Evolutionary conservation across 192 early-diverging fungal species (phyloP).

Genomic region (Phlyctochytrium arcticum): DNA sequence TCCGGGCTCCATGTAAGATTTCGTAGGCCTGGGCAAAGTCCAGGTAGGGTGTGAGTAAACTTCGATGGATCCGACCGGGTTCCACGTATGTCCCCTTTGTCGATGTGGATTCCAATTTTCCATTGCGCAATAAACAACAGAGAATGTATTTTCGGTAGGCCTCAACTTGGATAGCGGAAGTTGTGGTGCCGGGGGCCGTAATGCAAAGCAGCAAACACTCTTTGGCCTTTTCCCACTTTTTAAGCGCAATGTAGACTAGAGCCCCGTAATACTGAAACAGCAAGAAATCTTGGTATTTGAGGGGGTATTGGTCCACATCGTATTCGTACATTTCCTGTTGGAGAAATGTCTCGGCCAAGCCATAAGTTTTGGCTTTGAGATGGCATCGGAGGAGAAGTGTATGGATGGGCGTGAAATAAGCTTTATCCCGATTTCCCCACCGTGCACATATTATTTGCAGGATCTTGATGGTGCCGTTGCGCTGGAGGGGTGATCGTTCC

Average conservation of each 20-base stretch:
- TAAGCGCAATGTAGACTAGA: slow-evolving; percentile 65
- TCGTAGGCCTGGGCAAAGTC: slow-evolving; percentile 60
- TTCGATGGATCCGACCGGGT: slow-evolving; percentile 39
- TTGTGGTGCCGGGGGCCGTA: slow-evolving; percentile 55
- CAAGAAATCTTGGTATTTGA: slow-evolving; percentile 56
- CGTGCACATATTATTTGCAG: neutral
- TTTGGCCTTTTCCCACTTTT: slow-evolving; percentile 58
- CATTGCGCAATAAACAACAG: slow-evolving; percentile 56
- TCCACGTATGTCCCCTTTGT: slow-evolving; percentile 10
- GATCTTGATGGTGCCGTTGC: no score
- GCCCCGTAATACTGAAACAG: slow-evolving; percentile 78
- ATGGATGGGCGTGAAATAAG: slow-evolving; percentile 28
- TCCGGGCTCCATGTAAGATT: slow-evolving; percentile 33
- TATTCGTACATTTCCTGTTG: slow-evolving; percentile 19
- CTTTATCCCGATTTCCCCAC: neutral
- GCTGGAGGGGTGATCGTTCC: no score
- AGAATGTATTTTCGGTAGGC: slow-evolving; percentile 68
- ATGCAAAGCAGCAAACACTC: slow-evolving; percentile 58
- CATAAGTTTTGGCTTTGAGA: slow-evolving; percentile 29
- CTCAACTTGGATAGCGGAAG: slow-evolving; percentile 72
- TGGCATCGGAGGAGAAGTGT: slow-evolving; percentile 20
- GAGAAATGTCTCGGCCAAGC: slow-evolving; percentile 24
- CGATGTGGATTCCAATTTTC: slow-evolving; percentile 33
- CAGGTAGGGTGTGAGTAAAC: slow-evolving; percentile 48
- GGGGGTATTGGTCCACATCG: neutral